Base-by-base conservation (phyloP, 352 stramenopile species). In the Pythium sukuiense region DNA sequence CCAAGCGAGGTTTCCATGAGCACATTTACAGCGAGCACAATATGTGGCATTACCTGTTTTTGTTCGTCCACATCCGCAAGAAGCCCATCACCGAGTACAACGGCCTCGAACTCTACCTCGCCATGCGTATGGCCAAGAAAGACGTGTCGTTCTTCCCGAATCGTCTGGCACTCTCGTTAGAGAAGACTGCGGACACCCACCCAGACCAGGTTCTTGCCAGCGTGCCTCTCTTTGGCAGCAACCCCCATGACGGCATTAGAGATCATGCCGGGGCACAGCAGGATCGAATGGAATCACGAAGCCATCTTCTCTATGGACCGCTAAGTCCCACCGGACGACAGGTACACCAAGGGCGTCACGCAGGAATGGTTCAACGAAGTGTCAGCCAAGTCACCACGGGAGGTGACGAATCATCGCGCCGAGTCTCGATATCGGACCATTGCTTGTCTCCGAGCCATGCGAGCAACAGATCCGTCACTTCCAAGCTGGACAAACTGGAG, bases 31-130 rank as follows among this genome's bases (percentile, higher is more conserved):
- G 69, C 26, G 81, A 93, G 33, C 84, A 93, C 72, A 93, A 91
- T 65, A 88, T 91, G 77, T 93, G 83, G 82, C 77, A 91, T 59
- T 93, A 93, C 61, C 73, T 93, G 30, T 90, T 82, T 33, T 61
- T 93, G 4, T 91, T 93, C 57, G 84, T 90, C 13, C 84, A 93
- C 62, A 89, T 93, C 59, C 77, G 78, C 59, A 90, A 90, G 64
- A 93, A 93, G 54, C 72, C 56, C 0, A 88, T 89, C 37, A 91
- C 84, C 0, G 84, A 93, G 48, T 93, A 91, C 75, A 89, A 85
- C 41, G 84, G 84, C 0, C 57, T 93, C n/a, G 84, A 93, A 69
- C 63, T 91, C n/a, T 89, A 87, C 67, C 61, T 93, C n/a, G 84
- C 84, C 4, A 87, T 87, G 69, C 76, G 74, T 4, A 91, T 93